Conservation (phyloP, 495 filamentous ascomycete genomes). For the Umbilicaria muhlenbergii region DNA sequence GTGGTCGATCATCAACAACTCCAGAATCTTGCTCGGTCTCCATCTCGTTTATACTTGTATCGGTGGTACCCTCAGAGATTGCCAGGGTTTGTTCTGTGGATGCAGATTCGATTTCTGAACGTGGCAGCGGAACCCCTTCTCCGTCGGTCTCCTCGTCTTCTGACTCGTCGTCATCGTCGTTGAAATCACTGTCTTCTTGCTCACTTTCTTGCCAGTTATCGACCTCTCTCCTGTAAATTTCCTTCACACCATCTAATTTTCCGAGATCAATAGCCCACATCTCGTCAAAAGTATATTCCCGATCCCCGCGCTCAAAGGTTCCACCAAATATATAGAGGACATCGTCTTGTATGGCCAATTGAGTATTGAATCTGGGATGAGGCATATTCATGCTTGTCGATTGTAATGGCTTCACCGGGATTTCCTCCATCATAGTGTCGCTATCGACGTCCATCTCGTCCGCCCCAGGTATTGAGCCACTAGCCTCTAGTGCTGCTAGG, state of each 20-base stretch:
- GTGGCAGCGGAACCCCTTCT: conserved; percentile 13
- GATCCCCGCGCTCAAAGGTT: conserved; percentile 85
- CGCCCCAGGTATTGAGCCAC: conserved; percentile 38
- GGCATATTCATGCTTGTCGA: conserved; percentile 59
- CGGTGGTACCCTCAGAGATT: conserved; percentile 11
- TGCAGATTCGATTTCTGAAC: conserved; percentile 20
- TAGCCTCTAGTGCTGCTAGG: conserved; percentile 64
- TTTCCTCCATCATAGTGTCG: conserved; percentile 27
- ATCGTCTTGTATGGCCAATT: conserved; percentile 82
- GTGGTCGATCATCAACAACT: conserved; percentile 32
- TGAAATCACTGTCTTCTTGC: conserved; percentile 51
- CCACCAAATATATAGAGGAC: conserved; percentile 85
- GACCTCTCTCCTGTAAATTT: conserved; percentile 69
- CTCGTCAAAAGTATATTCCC: conserved; percentile 89
- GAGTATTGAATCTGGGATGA: conserved; percentile 75
- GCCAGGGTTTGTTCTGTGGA: conserved; percentile 14
- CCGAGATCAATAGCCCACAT: conserved; percentile 82
- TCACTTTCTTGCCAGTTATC: conserved; percentile 72
- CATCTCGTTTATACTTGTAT: conserved; percentile 46
- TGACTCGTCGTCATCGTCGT: conserved; percentile 51
- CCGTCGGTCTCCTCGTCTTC: conserved; percentile 50
- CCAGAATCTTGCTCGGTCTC: conserved; percentile 39
- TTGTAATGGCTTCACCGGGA: conserved; percentile 35
- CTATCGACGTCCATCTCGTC: conserved; percentile 39
- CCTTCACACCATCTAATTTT: conserved; percentile 80